These are phyloP conservation scores for Cryphonectria carpinicola DNA, from an alignment of 2,329 filamentous ascomycete species.

Conservation along the genomic window DNA sequence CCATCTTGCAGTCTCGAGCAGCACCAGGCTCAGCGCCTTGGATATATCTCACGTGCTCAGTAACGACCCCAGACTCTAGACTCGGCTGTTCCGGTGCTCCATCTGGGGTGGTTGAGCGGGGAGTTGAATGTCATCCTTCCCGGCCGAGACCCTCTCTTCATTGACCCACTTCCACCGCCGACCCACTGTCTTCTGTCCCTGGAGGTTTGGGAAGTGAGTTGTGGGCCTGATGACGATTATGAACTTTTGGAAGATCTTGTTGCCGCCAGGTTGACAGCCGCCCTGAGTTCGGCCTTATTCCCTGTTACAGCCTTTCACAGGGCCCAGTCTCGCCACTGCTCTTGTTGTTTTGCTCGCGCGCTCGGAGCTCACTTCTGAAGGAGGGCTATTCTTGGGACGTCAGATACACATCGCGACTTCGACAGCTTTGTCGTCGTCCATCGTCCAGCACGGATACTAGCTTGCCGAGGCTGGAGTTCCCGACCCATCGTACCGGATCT, in stretches of 20 bases:
- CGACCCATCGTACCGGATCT: constrained; percentile 4
- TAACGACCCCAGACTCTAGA: background rate
- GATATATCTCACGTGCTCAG: constrained; percentile 6
- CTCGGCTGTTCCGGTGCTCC: constrained; percentile 1
- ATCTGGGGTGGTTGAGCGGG: constrained; percentile 3
- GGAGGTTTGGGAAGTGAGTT: background rate
- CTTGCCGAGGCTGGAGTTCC: background rate
- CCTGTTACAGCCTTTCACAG: background rate
- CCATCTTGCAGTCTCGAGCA: background rate
- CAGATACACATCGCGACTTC: background rate
- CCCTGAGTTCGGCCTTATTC: constrained; percentile 8
- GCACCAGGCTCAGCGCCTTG: background rate
- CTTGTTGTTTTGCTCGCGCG: constrained; percentile 5
- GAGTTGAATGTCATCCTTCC: constrained; percentile 1
- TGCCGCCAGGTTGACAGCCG: constrained; percentile 19
- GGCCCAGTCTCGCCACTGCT: constrained; percentile 9
- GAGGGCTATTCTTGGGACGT: background rate
- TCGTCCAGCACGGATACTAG: background rate
- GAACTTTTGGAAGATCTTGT: constrained; percentile 1
- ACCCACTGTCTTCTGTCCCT: background rate
- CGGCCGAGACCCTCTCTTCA: constrained; percentile 9
- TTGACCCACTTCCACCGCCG: background rate
- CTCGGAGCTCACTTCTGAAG: background rate
- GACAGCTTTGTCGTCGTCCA: background rate
- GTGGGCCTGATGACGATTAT: constrained; percentile 20